Base-by-base conservation (phyloP, 2,329 filamentous ascomycete genomes). In the Fusarium nisikadoi region DNA sequence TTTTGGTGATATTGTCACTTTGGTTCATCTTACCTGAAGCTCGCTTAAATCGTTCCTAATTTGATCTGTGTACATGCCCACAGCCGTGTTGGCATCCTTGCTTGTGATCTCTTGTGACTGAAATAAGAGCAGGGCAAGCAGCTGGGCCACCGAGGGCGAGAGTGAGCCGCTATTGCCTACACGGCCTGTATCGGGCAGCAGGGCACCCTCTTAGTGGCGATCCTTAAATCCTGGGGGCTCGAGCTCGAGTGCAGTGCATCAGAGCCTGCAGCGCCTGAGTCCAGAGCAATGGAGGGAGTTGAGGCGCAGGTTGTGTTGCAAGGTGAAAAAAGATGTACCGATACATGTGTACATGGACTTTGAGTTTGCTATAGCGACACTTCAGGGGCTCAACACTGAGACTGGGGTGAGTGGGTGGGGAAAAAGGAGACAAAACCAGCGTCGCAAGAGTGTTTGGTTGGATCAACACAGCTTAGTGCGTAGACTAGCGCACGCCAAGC, bases 371-470 rank as follows among this genome's bases (percentile, higher is more conserved):
- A 81, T 63, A 68, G 76, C 59, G 76, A 73, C 80, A 84, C 82
- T 80, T 83, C 80, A 82, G 81, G 82, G 81, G 80, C 75, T 74
- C 65, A 73, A 78, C 74, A 74, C 75, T 76, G 63, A 74, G 74
- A 79, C 77, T 75, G 76, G 78, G 79, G 73, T 77, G 76, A 74
- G 74, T 72, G 70, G 77, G 78, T 77, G 73, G 65, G 72, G 75
- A 68, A 72, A 79, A 79, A 80, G 76, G 79, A 83, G 81, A 84
- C 81, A 82, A 81, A 84, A 81, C 79, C 77, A 76, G 71, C 65
- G 68, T 68, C 47, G 68, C 57, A 19, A 27, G n/a, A 43, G 16
- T 17, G 29, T 53, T 20, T 84, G 81, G 85, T 86, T 86, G 82
- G 84, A 70, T 66, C 63, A 38, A 69, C 13, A 47, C 23, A 61